phyloP scores from a whole-genome alignment of 495 filamentous ascomycete genomes.

The Penicillium crystallinum region DNA sequence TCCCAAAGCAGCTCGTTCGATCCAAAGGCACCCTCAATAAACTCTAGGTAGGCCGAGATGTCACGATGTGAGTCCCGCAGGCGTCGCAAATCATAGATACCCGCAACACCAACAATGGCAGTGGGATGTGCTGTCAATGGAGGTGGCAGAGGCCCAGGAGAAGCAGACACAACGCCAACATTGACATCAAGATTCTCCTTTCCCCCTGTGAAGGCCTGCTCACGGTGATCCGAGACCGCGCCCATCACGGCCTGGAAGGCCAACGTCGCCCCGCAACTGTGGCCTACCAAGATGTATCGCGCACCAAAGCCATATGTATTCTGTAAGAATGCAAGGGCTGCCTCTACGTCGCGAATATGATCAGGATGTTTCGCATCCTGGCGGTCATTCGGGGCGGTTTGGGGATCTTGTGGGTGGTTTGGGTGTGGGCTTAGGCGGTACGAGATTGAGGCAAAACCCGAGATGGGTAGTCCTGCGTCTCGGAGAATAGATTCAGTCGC shows the following conservation, averaged over 20 bases:
- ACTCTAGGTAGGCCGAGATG: slow-evolving; percentile 50
- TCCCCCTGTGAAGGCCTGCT: slow-evolving; percentile 9
- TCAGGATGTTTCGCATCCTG: slow-evolving; percentile 61
- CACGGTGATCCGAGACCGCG: slow-evolving; percentile 20
- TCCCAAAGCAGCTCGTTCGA: slow-evolving; percentile 46
- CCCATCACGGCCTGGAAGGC: slow-evolving; percentile 63
- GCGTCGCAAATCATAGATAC: slow-evolving; percentile 60
- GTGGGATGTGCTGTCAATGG: slow-evolving; percentile 26
- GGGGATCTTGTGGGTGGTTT: slow-evolving; percentile 46
- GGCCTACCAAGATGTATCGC: slow-evolving; percentile 64
- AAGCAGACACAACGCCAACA: slow-evolving; percentile 11
- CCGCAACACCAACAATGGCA: slow-evolving; percentile 56
- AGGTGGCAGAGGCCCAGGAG: slow-evolving; percentile 20
- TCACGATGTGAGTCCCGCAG: slow-evolving; percentile 45
- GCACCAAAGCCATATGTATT: slow-evolving; percentile 44
- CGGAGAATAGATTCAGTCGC: slow-evolving; percentile 44
- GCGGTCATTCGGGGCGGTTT: slow-evolving; percentile 30
- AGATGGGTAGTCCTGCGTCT: slow-evolving; percentile 35
- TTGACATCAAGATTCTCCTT: slow-evolving; percentile 2
- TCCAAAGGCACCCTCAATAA: slow-evolving; percentile 62
- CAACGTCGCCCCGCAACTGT: slow-evolving; percentile 71
- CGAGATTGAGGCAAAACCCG: slow-evolving; percentile 65
- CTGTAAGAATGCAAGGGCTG: slow-evolving; percentile 58
- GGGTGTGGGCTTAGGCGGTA: slow-evolving; percentile 79
- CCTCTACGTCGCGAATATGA: slow-evolving; percentile 64